Evolutionary conservation across 176 grass and related monocot genomes (phyloP).

Genomic region (Zoysia pacifica): DNA sequence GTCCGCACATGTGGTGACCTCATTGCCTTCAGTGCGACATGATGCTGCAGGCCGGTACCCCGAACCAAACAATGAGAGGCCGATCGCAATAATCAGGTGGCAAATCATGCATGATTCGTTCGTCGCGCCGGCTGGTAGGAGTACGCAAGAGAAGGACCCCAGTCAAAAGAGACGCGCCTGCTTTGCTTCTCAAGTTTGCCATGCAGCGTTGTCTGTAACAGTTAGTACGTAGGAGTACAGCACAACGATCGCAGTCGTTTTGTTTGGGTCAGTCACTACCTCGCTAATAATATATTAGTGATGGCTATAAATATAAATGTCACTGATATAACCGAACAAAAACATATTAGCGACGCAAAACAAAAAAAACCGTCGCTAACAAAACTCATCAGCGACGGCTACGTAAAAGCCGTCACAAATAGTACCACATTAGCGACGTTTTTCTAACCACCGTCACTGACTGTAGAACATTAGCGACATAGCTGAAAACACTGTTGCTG

Average conservation of each 20-base stretch:
- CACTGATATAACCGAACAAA: too few species aligned
- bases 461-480: too few species aligned
- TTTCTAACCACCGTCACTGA: too few species aligned
- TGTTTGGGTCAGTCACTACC: background rate
- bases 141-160: background rate
- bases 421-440: too few species aligned
- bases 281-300: too few species aligned
- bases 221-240: background rate
- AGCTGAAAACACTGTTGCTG: too few species aligned
- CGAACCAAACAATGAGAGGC: background rate
- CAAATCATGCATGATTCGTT: constrained; percentile 10
- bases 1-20: constrained; percentile 28
- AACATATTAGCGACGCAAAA: too few species aligned
- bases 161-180: background rate
- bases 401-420: too few species aligned
- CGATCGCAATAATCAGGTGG: background rate
- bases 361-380: too few species aligned
- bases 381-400: too few species aligned
- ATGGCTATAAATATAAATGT: too few species aligned
- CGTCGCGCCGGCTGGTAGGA: background rate
- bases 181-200: background rate
- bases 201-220: constrained; percentile 8
- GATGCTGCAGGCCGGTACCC: background rate
- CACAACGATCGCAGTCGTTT: background rate
- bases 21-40: constrained; percentile 28